phyloP scores from a whole-genome alignment of 1,139 yeast species.

The Yamadazyma dushanensis region DNA sequence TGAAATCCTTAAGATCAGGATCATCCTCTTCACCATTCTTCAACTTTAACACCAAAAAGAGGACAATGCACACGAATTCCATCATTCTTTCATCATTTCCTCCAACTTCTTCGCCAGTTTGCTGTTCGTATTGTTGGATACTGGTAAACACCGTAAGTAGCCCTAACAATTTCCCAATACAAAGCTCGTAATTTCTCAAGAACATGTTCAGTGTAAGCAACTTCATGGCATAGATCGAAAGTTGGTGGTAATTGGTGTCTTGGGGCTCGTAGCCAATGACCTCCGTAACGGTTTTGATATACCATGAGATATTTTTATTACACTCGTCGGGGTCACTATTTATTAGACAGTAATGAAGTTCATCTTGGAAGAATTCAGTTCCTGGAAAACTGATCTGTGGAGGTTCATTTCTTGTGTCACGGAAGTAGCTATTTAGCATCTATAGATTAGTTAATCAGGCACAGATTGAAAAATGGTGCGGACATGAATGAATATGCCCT shows the following conservation, averaged over 20 bases:
- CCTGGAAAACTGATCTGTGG: not conserved
- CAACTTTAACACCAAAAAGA: constrained; percentile 36
- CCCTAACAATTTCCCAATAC: constrained; percentile 43
- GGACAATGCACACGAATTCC: constrained; percentile 38
- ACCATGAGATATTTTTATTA: constrained; percentile 39
- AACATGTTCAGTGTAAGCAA: constrained; percentile 42
- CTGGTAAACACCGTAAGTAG: constrained; percentile 32
- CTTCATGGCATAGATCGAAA: constrained; percentile 37
- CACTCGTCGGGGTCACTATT: constrained; percentile 45
- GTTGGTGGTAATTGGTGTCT: constrained; percentile 26
- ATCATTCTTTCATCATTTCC: constrained; percentile 20
- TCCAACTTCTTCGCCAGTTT: constrained; percentile 7
- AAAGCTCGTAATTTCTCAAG: constrained; percentile 35
- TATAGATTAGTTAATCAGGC: too few relatives aligned
- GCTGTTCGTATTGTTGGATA: constrained; percentile 15
- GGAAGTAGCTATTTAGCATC: not conserved
- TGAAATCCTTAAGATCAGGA: constrained; percentile 12
- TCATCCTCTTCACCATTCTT: constrained; percentile 23
- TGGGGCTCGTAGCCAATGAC: constrained; percentile 19
- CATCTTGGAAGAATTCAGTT: constrained; percentile 9
- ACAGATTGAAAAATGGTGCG: too few relatives aligned
- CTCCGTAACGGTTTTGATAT: constrained; percentile 37
- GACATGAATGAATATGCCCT: too few relatives aligned
- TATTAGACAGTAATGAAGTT: constrained; percentile 25
- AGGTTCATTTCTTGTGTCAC: not conserved